These are phyloP conservation scores for Biancaea sappan DNA, from an alignment of 306 rosid species.

Conservation along the genomic window DNA sequence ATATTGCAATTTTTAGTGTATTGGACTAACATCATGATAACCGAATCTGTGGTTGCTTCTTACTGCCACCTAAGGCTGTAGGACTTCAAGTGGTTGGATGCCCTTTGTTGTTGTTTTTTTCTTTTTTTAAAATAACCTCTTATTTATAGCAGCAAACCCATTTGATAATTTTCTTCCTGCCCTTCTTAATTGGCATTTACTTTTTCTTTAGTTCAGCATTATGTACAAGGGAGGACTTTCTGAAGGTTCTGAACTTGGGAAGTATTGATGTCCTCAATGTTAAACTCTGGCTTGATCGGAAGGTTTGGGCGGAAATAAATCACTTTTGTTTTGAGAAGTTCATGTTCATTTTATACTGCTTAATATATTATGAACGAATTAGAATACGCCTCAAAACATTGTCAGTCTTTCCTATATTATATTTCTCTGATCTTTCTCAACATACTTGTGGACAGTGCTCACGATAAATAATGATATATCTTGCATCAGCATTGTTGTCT, in stretches of 20 bases:
- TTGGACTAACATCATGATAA: neutral
- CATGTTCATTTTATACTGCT: neutral
- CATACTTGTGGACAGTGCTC: neutral
- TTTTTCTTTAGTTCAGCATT: slow-evolving; percentile 57
- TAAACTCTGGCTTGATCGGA: slow-evolving; percentile 52
- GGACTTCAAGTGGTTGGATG: neutral
- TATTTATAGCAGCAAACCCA: neutral
- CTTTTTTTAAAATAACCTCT: neutral
- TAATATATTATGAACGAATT: neutral
- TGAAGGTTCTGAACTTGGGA: slow-evolving; percentile 57
- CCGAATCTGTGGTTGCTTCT: neutral
- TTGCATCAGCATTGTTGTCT: neutral
- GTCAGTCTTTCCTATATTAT: neutral
- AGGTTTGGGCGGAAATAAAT: slow-evolving; percentile 43
- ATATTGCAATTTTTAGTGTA: neutral
- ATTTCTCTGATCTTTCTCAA: neutral
- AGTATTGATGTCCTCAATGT: slow-evolving; percentile 56
- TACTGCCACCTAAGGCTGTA: neutral
- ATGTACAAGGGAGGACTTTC: slow-evolving; percentile 55
- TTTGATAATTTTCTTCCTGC: slow-evolving; percentile 25
- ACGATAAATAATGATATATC: neutral
- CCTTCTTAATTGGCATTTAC: slow-evolving; percentile 31
- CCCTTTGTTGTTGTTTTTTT: too few species aligned
- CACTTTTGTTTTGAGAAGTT: neutral
- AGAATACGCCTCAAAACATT: neutral